phyloP scores from a whole-genome alignment of 371 early-diverging fungal species.

The Apophysomyces trapeziformis region DNA sequence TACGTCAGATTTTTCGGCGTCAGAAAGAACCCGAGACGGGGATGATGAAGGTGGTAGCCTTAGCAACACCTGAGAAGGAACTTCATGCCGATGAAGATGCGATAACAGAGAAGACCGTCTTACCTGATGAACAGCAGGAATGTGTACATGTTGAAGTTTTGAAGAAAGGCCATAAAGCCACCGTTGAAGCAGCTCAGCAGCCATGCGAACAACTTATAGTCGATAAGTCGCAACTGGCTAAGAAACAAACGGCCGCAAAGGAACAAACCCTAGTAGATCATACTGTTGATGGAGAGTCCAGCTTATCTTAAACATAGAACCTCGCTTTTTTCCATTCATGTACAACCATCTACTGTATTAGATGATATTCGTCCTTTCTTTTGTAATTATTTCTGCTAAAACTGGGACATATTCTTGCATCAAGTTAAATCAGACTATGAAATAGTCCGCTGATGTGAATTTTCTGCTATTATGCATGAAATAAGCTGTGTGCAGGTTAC shows the following conservation, averaged over 20 bases:
- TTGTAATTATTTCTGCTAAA: neutral
- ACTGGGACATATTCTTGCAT: neutral
- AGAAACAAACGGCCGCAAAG: slow-evolving; percentile 26
- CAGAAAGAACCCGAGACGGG: slow-evolving; percentile 15
- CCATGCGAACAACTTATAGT: slow-evolving; percentile 20
- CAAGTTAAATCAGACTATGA: too few species aligned
- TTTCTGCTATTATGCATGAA: too few species aligned
- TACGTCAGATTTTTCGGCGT: slow-evolving; percentile 40
- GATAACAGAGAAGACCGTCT: neutral
- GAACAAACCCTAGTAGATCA: slow-evolving; percentile 26
- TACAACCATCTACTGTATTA: neutral
- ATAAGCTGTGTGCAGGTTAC: too few species aligned
- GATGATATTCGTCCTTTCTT: neutral
- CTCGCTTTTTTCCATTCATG: neutral
- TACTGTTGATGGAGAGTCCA: neutral
- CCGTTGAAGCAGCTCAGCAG: slow-evolving; percentile 23
- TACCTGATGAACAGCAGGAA: slow-evolving; percentile 1
- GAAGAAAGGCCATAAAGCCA: slow-evolving; percentile 27
- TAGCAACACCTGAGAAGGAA: neutral
- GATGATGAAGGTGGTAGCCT: slow-evolving; percentile 7
- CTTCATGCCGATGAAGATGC: slow-evolving; percentile 9
- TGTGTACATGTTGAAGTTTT: slow-evolving; percentile 25
- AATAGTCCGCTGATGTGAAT: too few species aligned
- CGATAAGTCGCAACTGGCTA: slow-evolving; percentile 34
- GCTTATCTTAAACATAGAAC: neutral